Evolutionary conservation across 345 rosid species (phyloP).

Genomic region (Lenwebbia sp.): DNA sequence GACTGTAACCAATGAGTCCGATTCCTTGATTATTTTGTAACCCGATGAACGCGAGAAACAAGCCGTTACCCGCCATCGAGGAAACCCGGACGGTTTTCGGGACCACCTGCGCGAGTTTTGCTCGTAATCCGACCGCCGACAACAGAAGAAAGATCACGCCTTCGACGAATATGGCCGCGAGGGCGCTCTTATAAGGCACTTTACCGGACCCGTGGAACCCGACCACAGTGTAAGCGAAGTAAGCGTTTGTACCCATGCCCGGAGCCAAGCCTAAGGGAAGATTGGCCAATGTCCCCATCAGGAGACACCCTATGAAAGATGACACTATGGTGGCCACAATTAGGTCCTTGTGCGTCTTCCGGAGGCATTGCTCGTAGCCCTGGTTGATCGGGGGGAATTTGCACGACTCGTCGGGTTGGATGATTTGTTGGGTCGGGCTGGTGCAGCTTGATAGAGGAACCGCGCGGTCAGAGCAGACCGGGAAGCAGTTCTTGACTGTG

Average conservation of each 20-base stretch:
- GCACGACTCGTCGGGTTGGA: neutral
- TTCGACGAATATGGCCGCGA: constrained; percentile 9
- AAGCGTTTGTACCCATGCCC: constrained; percentile 13
- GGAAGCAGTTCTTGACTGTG: neutral
- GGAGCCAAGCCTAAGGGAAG: constrained; percentile 17
- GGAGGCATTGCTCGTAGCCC: constrained; percentile 6
- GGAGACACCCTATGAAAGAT: constrained; percentile 5
- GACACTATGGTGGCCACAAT: constrained; percentile 11
- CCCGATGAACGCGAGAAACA: constrained; percentile 10
- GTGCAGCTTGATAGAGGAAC: neutral
- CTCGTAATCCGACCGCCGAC: constrained; percentile 5
- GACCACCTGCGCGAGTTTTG: constrained; percentile 4
- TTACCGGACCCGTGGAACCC: constrained; percentile 14
- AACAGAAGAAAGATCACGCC: constrained; percentile 12
- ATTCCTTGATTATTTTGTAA: constrained; percentile 15
- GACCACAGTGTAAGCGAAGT: constrained; percentile 15
- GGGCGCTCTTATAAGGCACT: constrained; percentile 8
- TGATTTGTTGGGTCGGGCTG: neutral
- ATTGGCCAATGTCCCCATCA: constrained; percentile 14
- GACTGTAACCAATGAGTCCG: constrained; percentile 11
- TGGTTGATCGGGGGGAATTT: constrained; percentile 8
- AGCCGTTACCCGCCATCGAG: constrained; percentile 6
- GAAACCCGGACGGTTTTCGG: constrained; percentile 6
- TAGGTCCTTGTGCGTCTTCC: constrained; percentile 4
- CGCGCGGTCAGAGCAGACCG: neutral